A percentile compares a stretch with the other conserved stretches of the same genome.
phyloP scores from a whole-genome alignment of 306 rosid genomes.

The Ammopiptanthus mongolicus region DNA sequence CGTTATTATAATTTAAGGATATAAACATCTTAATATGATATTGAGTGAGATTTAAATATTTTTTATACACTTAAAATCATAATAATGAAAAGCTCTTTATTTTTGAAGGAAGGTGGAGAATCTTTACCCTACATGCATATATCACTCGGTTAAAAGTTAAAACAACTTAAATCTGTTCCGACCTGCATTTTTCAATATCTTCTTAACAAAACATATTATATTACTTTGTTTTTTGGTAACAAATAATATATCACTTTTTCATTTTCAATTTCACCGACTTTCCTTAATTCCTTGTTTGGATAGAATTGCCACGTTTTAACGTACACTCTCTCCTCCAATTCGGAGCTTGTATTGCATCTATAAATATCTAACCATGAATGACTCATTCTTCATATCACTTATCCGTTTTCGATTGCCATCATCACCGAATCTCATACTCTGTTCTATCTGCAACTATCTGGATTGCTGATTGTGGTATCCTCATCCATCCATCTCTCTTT shows the following conservation, averaged over 20 bases:
- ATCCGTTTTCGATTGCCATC: background rate
- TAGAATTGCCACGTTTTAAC: conserved; percentile 53
- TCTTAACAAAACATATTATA: too few species aligned
- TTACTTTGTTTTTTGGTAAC: too few species aligned
- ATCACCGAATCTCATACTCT: conserved; percentile 1
- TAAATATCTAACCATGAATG: conserved; percentile 14
- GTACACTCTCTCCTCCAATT: background rate
- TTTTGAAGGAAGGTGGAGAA: too few species aligned
- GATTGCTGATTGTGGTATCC: conserved; percentile 16
- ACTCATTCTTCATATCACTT: conserved; percentile 5
- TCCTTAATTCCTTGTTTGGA: conserved; percentile 29
- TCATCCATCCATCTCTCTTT: background rate
- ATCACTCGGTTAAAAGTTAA: background rate
- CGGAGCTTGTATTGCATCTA: background rate
- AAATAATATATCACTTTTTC: background rate
- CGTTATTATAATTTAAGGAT: too few species aligned
- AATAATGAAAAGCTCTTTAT: too few species aligned
- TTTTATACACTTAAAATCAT: too few species aligned
- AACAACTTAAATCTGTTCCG: background rate
- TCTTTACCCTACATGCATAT: too few species aligned
- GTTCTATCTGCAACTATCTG: conserved; percentile 1
- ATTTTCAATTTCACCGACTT: background rate
- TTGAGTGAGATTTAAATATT: too few species aligned
- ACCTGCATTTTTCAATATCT: background rate
- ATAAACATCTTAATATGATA: too few species aligned